Conservation (phyloP, 2,329 filamentous ascomycete genomes). For the Colletotrichum truncatum region DNA sequence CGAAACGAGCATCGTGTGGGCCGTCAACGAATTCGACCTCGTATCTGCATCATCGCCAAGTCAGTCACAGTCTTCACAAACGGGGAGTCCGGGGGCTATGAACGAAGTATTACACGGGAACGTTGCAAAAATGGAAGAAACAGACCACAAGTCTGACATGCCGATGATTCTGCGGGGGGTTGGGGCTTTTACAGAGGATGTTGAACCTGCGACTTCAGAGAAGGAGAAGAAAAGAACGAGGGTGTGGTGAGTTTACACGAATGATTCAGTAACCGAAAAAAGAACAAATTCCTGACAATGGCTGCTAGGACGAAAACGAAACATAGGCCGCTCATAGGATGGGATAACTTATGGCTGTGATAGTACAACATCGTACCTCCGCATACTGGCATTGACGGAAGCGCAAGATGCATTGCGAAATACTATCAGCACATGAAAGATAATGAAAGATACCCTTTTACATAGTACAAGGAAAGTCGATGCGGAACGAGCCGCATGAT, state of each 20-base stretch:
- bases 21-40: background rate
- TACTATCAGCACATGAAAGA: background rate
- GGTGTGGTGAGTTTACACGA: background rate
- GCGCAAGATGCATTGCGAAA: background rate
- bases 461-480: no score
- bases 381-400: background rate
- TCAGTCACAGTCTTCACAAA: background rate
- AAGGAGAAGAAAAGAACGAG: background rate
- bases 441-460: background rate
- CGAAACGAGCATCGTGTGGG: background rate
- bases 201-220: background rate
- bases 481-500: no score
- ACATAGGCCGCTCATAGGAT: conserved; percentile 1
- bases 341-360: conserved; percentile 1
- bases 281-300: background rate
- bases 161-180: background rate
- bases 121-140: background rate
- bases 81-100: background rate
- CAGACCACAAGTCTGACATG: background rate
- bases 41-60: background rate
- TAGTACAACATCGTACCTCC: background rate
- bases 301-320: background rate
- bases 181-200: background rate
- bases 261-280: background rate
- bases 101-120: background rate